Evolutionary conservation across 352 stramenopile species (phyloP).

Genomic region (Globisporangium barbulae): DNA sequence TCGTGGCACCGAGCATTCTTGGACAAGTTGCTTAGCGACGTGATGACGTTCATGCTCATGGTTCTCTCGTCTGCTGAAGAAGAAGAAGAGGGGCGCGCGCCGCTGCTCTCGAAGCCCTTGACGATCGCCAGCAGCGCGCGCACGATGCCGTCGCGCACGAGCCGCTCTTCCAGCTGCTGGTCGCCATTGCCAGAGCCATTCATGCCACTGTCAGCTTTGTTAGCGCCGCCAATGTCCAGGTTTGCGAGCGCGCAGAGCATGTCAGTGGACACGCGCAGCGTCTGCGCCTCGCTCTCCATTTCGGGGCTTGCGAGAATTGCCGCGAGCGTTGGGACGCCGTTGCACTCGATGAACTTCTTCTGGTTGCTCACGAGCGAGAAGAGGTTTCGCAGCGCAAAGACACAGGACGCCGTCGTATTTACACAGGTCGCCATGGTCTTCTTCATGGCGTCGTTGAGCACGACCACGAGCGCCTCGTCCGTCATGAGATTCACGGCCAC

Average conservation of each 20-base stretch:
- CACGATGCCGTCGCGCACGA: conserved; percentile 76
- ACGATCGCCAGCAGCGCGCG: conserved; percentile 56
- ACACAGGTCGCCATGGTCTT: conserved; percentile 52
- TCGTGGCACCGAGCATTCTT: conserved; percentile 59
- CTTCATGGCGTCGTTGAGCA: conserved; percentile 73
- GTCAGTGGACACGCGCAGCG: conserved; percentile 51
- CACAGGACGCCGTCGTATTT: conserved; percentile 49
- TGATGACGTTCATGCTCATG: conserved; percentile 60
- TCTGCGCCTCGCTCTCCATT: conserved; percentile 45
- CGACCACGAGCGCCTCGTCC: conserved; percentile 32
- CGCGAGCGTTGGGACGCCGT: conserved; percentile 64
- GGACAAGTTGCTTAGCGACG: conserved; percentile 64
- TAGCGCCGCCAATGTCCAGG: conserved; percentile 20
- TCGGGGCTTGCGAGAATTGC: conserved; percentile 44
- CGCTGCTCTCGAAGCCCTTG: conserved; percentile 28
- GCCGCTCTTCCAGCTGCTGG: conserved; percentile 46
- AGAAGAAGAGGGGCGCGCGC: conserved; percentile 9
- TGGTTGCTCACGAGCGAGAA: conserved; percentile 58
- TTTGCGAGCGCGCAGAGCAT: conserved; percentile 68
- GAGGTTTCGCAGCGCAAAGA: conserved; percentile 74
- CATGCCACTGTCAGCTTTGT: neutral
- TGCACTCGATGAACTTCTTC: conserved; percentile 53
- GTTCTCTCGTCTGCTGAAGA: conserved; percentile 27
- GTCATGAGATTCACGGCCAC: conserved; percentile 66
- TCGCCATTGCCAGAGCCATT: conserved; percentile 7